Percentiles rank a stretch among this genome's conserved stretches.
Conservation (phyloP, 2,329 filamentous ascomycete species). For the Ophiostoma tasmaniense region DNA sequence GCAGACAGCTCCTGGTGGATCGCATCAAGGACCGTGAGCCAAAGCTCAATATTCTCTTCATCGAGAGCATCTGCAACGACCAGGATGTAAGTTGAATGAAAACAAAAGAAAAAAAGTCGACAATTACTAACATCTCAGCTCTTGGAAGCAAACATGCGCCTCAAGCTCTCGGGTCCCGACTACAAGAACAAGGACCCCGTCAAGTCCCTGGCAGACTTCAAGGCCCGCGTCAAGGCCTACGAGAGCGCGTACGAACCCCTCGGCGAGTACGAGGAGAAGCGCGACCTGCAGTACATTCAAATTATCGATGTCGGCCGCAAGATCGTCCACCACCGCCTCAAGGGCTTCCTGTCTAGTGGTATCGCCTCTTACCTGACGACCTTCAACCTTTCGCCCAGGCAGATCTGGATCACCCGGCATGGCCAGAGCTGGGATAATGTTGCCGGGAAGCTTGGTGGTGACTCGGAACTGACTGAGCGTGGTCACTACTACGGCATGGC, state of each 20-base stretch:
- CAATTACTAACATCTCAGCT: slow-evolving; percentile 37
- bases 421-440: slow-evolving; percentile 86
- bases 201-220: slow-evolving; percentile 82
- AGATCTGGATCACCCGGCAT: slow-evolving; percentile 97
- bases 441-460: slow-evolving; percentile 79
- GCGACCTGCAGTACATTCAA: slow-evolving; percentile 90
- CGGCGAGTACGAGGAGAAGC: slow-evolving; percentile 80
- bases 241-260: slow-evolving; percentile 89
- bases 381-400: slow-evolving; percentile 89
- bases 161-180: slow-evolving; percentile 92
- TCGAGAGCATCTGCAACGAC: slow-evolving; percentile 89
- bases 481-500: slow-evolving; percentile 72
- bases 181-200: slow-evolving; percentile 89
- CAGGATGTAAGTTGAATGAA: slow-evolving; percentile 35
- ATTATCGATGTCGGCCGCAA: slow-evolving; percentile 98
- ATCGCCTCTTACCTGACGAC: slow-evolving; percentile 93
- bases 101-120: background rate
- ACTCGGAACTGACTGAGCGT: slow-evolving; percentile 73
- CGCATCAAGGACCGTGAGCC: slow-evolving; percentile 76
- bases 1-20: slow-evolving; percentile 74
- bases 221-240: slow-evolving; percentile 82
- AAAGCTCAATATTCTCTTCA: slow-evolving; percentile 82
- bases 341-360: slow-evolving; percentile 83
- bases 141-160: slow-evolving; percentile 90
- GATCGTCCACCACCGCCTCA: slow-evolving; percentile 79